Conservation (phyloP, 2,329 filamentous ascomycete genomes). For the Ophiognomonia clavigignenti-juglandacearum region DNA sequence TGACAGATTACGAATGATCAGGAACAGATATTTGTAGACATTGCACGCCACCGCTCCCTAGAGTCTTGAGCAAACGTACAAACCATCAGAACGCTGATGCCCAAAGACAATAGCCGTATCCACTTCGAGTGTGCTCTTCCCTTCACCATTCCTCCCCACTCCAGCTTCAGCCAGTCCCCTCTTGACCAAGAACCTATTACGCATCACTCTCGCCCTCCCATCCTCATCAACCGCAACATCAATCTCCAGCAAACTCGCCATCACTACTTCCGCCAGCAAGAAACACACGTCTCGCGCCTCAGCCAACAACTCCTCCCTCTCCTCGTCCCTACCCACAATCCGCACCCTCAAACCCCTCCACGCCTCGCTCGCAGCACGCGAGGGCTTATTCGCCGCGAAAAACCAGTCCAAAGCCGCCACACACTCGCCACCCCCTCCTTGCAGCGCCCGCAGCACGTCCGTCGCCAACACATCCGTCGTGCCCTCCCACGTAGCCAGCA, state of each 20-base stretch:
- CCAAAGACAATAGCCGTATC: constrained; percentile 5
- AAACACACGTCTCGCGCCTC: constrained; percentile 42
- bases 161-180: constrained; percentile 19
- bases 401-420: constrained; percentile 39
- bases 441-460: constrained; percentile 43
- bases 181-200: constrained; percentile 32
- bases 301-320: constrained; percentile 35
- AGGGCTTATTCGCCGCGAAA: constrained; percentile 1
- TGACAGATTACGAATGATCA: too few species aligned
- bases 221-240: constrained; percentile 35
- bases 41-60: too few species aligned
- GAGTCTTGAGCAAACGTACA: neutral
- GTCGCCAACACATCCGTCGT: constrained; percentile 66
- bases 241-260: constrained; percentile 36
- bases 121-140: neutral
- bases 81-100: neutral
- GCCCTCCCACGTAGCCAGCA: constrained; percentile 56
- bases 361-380: constrained; percentile 24
- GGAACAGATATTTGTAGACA: too few species aligned
- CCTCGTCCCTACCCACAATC: constrained; percentile 29
- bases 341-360: constrained; percentile 37
- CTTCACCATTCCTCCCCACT: neutral
- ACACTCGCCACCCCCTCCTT: constrained; percentile 28
- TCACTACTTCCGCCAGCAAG: constrained; percentile 37
- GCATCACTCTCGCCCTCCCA: constrained; percentile 32